Percentiles rank a stretch among this genome's conserved stretches.
Evolutionary conservation across 148 eudicot species (phyloP).

Genomic region (Rheum nobile): DNA sequence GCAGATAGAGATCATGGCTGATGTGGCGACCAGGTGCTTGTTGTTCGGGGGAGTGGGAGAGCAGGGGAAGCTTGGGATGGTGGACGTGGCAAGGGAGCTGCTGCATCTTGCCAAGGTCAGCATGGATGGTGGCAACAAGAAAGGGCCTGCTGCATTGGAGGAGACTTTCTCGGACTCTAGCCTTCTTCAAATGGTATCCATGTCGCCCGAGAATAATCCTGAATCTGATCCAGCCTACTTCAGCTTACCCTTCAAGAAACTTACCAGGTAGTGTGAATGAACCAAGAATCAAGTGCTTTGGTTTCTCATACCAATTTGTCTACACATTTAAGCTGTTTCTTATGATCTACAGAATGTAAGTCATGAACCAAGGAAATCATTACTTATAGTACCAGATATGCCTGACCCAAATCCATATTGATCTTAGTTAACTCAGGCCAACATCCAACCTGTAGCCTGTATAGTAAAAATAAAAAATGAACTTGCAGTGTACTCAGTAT

Average conservation of each 20-base stretch:
- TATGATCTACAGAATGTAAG: not conserved
- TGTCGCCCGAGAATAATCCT: slow-evolving; percentile 51
- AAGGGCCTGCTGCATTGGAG: slow-evolving; percentile 49
- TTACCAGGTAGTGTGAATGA: not conserved
- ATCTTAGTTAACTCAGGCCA: not conserved
- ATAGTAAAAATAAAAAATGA: not conserved
- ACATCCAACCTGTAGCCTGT: not conserved
- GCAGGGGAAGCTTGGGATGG: slow-evolving; percentile 34
- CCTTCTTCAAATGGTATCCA: slow-evolving; percentile 83
- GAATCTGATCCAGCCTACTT: not conserved
- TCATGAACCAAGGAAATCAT: not conserved
- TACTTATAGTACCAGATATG: too few species aligned
- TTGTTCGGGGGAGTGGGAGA: slow-evolving; percentile 56
- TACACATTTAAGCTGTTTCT: not conserved
- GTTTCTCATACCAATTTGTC: not conserved
- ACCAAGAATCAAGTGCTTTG: not conserved
- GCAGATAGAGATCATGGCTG: slow-evolving; percentile 62
- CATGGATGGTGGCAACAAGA: slow-evolving; percentile 32
- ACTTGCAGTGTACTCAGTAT: not conserved
- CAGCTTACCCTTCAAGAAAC: slow-evolving; percentile 3
- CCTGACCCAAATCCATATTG: too few species aligned
- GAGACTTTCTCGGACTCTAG: slow-evolving; percentile 79
- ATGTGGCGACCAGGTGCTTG: slow-evolving; percentile 66
- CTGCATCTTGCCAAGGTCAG: slow-evolving; percentile 31
- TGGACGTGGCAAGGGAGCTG: slow-evolving; percentile 62